These are phyloP conservation scores for Sesbania bispinosa DNA, from an alignment of 306 rosid genomes.

Conservation along the genomic window DNA sequence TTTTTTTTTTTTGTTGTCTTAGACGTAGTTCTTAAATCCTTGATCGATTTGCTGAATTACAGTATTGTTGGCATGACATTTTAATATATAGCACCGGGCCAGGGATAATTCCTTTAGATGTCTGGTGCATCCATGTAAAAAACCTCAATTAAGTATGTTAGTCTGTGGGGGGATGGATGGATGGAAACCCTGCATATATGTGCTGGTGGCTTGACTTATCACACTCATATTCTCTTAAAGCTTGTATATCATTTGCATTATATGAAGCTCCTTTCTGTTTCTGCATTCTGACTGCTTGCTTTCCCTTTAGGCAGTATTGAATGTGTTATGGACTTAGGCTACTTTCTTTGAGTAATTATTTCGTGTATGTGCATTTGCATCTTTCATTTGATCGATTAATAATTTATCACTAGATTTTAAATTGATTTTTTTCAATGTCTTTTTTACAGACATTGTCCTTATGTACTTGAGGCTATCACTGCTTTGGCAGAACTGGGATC, in stretches of 20 bases:
- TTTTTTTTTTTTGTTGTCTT: background rate
- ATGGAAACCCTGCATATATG: background rate
- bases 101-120: background rate
- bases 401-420: slow-evolving; percentile 12
- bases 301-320: background rate
- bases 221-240: background rate
- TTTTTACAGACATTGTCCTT: slow-evolving; percentile 80
- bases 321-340: slow-evolving; percentile 12
- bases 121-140: background rate
- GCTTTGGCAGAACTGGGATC: slow-evolving; percentile 90
- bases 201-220: background rate
- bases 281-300: background rate
- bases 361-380: background rate
- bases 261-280: slow-evolving; percentile 15
- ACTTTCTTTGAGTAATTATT: background rate
- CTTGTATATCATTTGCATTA: background rate
- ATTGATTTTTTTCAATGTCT: slow-evolving; percentile 21
- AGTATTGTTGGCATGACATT: background rate
- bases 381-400: slow-evolving; percentile 9
- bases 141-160: background rate
- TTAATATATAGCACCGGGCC: background rate
- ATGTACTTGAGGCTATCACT: slow-evolving; percentile 69
- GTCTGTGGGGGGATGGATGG: background rate
- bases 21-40: slow-evolving; percentile 5
- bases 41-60: slow-evolving; percentile 3